These are phyloP conservation scores for Fusarium tupiense DNA, from an alignment of 2,329 filamentous ascomycete genomes.

Conservation along the genomic window DNA sequence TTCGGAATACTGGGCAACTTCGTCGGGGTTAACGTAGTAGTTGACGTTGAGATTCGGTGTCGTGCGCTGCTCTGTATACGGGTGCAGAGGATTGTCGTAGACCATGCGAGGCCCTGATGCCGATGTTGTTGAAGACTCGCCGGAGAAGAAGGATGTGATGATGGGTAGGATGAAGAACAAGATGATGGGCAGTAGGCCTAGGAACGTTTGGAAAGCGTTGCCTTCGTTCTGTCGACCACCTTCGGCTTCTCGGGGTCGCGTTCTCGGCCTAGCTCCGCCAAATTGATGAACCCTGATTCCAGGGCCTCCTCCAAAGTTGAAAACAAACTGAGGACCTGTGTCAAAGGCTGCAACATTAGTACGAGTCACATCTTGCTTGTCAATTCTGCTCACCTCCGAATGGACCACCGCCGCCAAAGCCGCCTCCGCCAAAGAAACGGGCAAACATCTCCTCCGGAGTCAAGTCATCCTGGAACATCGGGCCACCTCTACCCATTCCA, in stretches of 20 bases:
- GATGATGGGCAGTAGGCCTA: constrained; percentile 86
- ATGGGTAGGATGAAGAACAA: constrained; percentile 89
- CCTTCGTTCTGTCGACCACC: constrained; percentile 56
- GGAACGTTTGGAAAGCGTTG: constrained; percentile 67
- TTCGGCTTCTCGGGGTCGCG: constrained; percentile 75
- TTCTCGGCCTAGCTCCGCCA: constrained; percentile 79
- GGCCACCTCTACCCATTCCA: constrained; percentile 59
- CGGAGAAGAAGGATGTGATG: constrained; percentile 80
- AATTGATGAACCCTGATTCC: constrained; percentile 96
- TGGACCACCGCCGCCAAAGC: constrained; percentile 72
- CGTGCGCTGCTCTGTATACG: constrained; percentile 77
- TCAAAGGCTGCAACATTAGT: constrained; percentile 67
- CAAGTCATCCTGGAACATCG: constrained; percentile 89
- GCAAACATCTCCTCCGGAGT: constrained; percentile 97
- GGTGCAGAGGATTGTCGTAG: constrained; percentile 76
- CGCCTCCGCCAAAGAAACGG: constrained; percentile 87
- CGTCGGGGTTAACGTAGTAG: constrained; percentile 85
- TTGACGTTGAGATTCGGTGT: constrained; percentile 77
- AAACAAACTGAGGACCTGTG: constrained; percentile 87
- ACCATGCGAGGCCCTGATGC: constrained; percentile 71
- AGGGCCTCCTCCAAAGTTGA: constrained; percentile 92
- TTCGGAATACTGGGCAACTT: constrained; percentile 75
- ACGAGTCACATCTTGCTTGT: background rate
- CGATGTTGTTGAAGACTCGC: constrained; percentile 51
- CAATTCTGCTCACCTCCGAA: constrained; percentile 53